Conservation (phyloP, 768 basidiomycete species). For the Coprinellus micaceus region DNA sequence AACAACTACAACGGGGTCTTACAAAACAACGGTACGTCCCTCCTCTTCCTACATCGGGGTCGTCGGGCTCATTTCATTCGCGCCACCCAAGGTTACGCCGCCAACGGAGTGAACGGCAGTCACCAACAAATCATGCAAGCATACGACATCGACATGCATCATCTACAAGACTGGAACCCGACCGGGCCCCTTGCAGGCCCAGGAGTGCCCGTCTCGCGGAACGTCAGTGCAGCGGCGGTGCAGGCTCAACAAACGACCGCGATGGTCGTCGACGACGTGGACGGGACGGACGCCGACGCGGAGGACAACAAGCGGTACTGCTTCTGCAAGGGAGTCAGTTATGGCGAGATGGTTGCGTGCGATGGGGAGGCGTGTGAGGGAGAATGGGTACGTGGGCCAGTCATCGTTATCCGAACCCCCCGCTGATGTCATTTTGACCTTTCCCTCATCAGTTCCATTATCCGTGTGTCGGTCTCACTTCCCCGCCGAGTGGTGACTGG, state of each 20-base stretch:
- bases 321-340: constrained; percentile 79
- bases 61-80: too few relatives aligned
- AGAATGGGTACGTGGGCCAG: constrained; percentile 77
- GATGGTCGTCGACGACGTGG: constrained; percentile 28
- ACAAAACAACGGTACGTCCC: constrained; percentile 2
- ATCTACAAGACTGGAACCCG: constrained; percentile 47
- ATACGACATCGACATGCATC: constrained; percentile 38
- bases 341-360: constrained; percentile 94
- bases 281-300: constrained; percentile 49
- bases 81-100: neutral
- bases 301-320: constrained; percentile 76
- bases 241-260: constrained; percentile 34
- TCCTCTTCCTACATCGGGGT: too few relatives aligned
- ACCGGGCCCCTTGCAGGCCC: constrained; percentile 69
- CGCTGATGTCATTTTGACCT: constrained; percentile 9
- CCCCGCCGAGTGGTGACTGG: constrained; percentile 70
- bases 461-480: constrained; percentile 63
- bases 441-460: constrained; percentile 65
- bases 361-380: constrained; percentile 75
- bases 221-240: constrained; percentile 30
- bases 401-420: constrained; percentile 7
- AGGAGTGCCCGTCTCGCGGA: constrained; percentile 68
- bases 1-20: constrained; percentile 17
- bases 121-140: constrained; percentile 34
- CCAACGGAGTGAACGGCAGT: constrained; percentile 16